phyloP scores from a whole-genome alignment of 768 basidiomycete species.

The Symmetrospora coprosmae region DNA sequence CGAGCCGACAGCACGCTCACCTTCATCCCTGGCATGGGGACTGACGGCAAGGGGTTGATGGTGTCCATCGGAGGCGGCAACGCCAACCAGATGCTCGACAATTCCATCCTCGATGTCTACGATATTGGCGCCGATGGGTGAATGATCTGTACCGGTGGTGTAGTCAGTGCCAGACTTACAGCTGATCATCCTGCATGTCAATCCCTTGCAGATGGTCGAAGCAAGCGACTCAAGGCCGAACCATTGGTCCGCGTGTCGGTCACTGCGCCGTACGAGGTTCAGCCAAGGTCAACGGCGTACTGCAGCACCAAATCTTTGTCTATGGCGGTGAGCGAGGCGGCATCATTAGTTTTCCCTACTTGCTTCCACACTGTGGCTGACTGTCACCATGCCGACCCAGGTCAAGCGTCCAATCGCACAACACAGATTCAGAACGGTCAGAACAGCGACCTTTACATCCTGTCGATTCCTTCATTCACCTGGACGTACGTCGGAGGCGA shows the following conservation, averaged over 20 bases:
- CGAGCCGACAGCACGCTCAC: slow-evolving; percentile 10
- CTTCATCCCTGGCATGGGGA: slow-evolving; percentile 18
- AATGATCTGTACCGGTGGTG: background rate
- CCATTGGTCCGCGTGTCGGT: slow-evolving; percentile 18
- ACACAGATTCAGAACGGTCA: slow-evolving; percentile 21
- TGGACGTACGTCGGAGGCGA: slow-evolving; percentile 25
- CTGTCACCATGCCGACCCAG: slow-evolving; percentile 18
- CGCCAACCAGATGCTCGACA: slow-evolving; percentile 20
- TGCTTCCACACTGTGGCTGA: background rate
- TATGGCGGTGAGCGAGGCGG: slow-evolving; percentile 9
- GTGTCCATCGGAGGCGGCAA: slow-evolving; percentile 18
- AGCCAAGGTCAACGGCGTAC: slow-evolving; percentile 25
- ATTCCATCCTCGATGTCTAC: slow-evolving; percentile 25
- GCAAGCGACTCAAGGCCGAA: slow-evolving; percentile 22
- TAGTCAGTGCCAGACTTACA: background rate
- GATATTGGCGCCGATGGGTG: slow-evolving; percentile 20
- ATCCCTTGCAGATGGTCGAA: slow-evolving; percentile 24
- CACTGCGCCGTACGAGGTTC: slow-evolving; percentile 26
- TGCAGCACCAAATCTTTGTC: slow-evolving; percentile 23
- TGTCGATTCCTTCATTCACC: slow-evolving; percentile 23
- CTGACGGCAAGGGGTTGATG: slow-evolving; percentile 7
- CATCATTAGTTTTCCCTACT: too few species aligned
- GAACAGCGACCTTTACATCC: slow-evolving; percentile 25
- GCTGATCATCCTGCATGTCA: background rate
- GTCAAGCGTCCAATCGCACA: slow-evolving; percentile 27